Base-by-base conservation (phyloP, 768 basidiomycete species). In the Leccinum ochraceum region DNA sequence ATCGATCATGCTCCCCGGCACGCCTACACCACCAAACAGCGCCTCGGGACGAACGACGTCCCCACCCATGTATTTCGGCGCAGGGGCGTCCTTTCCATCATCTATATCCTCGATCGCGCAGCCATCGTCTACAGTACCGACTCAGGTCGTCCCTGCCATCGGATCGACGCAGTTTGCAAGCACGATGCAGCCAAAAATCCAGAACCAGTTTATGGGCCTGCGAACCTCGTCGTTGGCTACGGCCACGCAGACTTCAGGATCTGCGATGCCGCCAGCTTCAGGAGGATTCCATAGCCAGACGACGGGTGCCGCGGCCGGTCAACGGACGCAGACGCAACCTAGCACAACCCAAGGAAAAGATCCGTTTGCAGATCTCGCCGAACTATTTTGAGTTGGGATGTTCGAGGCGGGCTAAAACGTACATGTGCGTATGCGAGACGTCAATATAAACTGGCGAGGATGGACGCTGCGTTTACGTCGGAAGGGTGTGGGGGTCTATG, bases 311-410 rank as follows among this genome's bases (percentile, higher is more conserved):
- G 20, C 62, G 2, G 39, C 44, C n/a, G 66, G 64, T 34, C 69
- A 69, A 53, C 68, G 62, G 28, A 63, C 65, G 44, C 72, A 68
- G 56, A 56, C 61, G 17, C 74, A 63, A 50, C 66, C 71, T 6
- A 54, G 66, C 5, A 54, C 71, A 32, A 56, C 60, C 51, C 76
- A 63, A 66, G 79, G 76, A 59, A 94, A 90, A 71, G 92, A 94
- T 73, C 92, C 92, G 46, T 94, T 94, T 67, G 90, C 90, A 6
- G 92, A 94, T 75, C 78, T 94, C 37, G 90, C 81, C 3, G 87
- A 87, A 20, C 74, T 94, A 57, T 92, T 94, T 71, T 94, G 69
- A 70, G 20, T 26, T 4, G 11, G 7, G 34, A n/a, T 1, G 4
- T 17, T 51, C 22, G 6, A 16, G 17, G 28, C 1, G 16, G 50